phyloP scores from a whole-genome alignment of 2,329 filamentous ascomycete species.

The Nothophaeocryptopus gaeumannii region DNA sequence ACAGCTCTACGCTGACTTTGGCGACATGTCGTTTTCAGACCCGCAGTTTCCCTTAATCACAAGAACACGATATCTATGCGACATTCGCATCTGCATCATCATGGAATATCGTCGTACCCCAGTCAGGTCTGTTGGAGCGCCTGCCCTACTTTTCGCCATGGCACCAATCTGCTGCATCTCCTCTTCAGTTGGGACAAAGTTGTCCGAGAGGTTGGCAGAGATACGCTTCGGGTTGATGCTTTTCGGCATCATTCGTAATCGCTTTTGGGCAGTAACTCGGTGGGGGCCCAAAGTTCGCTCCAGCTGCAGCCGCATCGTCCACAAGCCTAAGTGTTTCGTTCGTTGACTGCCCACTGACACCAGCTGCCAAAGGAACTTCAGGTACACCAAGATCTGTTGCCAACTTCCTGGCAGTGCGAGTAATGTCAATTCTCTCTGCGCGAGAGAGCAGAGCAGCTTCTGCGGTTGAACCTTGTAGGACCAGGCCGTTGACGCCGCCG shows the following conservation, averaged over 20 bases:
- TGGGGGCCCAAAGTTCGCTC: slow-evolving; percentile 41
- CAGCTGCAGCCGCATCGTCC: slow-evolving; percentile 39
- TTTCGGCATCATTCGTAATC: slow-evolving; percentile 38
- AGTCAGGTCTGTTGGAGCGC: slow-evolving; percentile 47
- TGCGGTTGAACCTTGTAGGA: slow-evolving; percentile 49
- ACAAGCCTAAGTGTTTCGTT: slow-evolving; percentile 39
- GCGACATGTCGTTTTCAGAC: slow-evolving; percentile 11
- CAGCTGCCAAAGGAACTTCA: slow-evolving; percentile 46
- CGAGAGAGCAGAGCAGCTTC: slow-evolving; percentile 45
- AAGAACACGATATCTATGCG: neutral
- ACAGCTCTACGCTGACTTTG: slow-evolving; percentile 10
- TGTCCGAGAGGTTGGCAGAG: slow-evolving; percentile 16
- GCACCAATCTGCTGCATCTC: slow-evolving; percentile 23
- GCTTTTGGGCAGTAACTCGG: slow-evolving; percentile 44
- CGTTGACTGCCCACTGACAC: slow-evolving; percentile 42
- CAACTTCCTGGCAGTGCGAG: slow-evolving; percentile 40
- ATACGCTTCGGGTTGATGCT: slow-evolving; percentile 25
- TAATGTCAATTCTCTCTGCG: slow-evolving; percentile 43
- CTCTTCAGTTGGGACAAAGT: slow-evolving; percentile 10
- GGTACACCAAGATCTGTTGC: slow-evolving; percentile 37
- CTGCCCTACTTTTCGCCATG: slow-evolving; percentile 39
- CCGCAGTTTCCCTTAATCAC: slow-evolving; percentile 6
- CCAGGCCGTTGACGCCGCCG: slow-evolving; percentile 47
- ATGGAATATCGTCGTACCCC: slow-evolving; percentile 47
- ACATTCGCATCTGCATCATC: slow-evolving; percentile 29